Percentiles rank a stretch among this genome's conserved stretches.
Conservation (phyloP, 2,329 filamentous ascomycete genomes). For the Lachnellula occidentalis region DNA sequence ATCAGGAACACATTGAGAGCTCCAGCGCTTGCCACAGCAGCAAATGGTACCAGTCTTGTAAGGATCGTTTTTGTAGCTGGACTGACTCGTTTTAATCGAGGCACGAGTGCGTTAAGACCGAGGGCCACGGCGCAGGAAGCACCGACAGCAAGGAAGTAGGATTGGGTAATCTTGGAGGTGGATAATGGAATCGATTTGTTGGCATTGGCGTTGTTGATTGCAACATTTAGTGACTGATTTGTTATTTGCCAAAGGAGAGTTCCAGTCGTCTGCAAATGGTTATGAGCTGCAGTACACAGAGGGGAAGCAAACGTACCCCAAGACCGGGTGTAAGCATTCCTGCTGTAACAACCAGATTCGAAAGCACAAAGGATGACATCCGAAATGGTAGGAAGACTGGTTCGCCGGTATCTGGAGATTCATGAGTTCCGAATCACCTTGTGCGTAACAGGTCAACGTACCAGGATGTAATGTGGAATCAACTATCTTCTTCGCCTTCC, state of each 20-base stretch:
- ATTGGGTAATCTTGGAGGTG: constrained; percentile 74
- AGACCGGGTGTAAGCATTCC: constrained; percentile 95
- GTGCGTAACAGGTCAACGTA: constrained; percentile 38
- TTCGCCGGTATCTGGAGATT: constrained; percentile 71
- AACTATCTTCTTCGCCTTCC: constrained; percentile 94
- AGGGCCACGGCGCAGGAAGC: constrained; percentile 92
- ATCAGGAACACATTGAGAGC: constrained; percentile 95
- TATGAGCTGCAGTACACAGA: constrained; percentile 4
- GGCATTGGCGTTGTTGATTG: constrained; percentile 94
- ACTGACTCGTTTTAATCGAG: constrained; percentile 70
- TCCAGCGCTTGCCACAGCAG: constrained; percentile 86
- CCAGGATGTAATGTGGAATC: constrained; percentile 95
- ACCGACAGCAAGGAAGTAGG: constrained; percentile 85
- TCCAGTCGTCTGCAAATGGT: constrained; percentile 57
- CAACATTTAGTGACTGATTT: constrained; percentile 97
- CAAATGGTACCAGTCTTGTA: constrained; percentile 87
- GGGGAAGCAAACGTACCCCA: constrained; percentile 43
- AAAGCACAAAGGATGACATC: constrained; percentile 93
- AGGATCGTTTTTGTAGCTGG: constrained; percentile 73
- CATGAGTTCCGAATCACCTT: constrained; percentile 4
- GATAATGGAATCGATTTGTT: constrained; percentile 94
- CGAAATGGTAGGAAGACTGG: constrained; percentile 92
- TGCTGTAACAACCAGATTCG: constrained; percentile 89
- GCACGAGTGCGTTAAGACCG: constrained; percentile 84
- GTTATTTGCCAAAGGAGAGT: constrained; percentile 91